Conservation (phyloP, 75 land plant genomes). For the Gnetum montanum region DNA sequence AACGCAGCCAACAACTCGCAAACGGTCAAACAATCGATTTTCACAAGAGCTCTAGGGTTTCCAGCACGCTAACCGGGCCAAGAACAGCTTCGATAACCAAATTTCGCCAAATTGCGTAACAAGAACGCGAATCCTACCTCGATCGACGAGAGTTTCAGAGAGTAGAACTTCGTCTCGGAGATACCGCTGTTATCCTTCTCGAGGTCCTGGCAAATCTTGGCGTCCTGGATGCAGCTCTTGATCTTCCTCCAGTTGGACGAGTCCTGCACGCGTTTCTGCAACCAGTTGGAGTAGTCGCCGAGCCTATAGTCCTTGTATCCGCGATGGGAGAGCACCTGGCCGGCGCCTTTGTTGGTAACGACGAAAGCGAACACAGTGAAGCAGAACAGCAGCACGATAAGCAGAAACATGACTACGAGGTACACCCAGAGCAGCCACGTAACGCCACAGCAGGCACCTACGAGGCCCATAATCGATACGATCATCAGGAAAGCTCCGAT, state of each 20-base stretch:
- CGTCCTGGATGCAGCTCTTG: conserved; percentile 22
- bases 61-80: no score
- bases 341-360: conserved; percentile 32
- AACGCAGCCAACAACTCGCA: no score
- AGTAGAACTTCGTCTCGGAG: conserved; percentile 13
- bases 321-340: conserved; percentile 10
- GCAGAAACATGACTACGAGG: conserved; percentile 19
- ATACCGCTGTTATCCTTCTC: background rate
- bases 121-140: no score
- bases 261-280: conserved; percentile 22
- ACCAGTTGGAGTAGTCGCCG: conserved; percentile 32
- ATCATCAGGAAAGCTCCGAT: conserved; percentile 42
- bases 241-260: conserved; percentile 19
- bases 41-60: no score
- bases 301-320: conserved; percentile 33
- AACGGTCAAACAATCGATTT: no score
- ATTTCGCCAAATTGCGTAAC: no score
- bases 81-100: no score
- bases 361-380: conserved; percentile 35
- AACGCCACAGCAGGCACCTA: conserved; percentile 27
- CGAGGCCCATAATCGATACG: conserved; percentile 23
- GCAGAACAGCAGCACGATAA: conserved; percentile 24
- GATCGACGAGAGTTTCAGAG: conserved; percentile 23
- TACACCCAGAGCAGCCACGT: conserved; percentile 24
- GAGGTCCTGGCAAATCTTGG: conserved; percentile 19